A percentile compares a stretch with the other conserved stretches of the same genome.
Evolutionary conservation across 129 eudicot genomes (phyloP).

Genomic region (Tanacetum coccineum): DNA sequence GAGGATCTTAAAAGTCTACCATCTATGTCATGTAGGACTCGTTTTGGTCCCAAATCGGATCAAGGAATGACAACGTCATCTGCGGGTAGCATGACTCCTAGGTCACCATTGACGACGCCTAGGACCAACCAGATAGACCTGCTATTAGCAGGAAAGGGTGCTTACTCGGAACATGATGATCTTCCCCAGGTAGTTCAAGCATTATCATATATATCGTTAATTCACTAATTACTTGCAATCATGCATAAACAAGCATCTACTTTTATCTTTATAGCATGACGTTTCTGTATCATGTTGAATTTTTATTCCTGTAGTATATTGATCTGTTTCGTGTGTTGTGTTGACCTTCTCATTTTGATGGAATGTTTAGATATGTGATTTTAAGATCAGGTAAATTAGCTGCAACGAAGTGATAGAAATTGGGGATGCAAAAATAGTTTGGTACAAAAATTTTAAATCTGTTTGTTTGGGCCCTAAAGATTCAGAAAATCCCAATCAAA

Average conservation of each 20-base stretch:
- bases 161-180: slow-evolving; percentile 84
- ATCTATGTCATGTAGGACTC: slow-evolving; percentile 87
- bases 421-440: slow-evolving; percentile 1
- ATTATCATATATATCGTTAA: background rate
- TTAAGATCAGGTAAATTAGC: background rate
- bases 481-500: background rate
- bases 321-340: slow-evolving; percentile 1
- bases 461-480: background rate
- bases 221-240: background rate
- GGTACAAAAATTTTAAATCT: background rate
- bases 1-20: slow-evolving; percentile 79
- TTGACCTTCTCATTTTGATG: background rate
- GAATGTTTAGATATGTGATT: slow-evolving; percentile 1
- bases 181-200: slow-evolving; percentile 63
- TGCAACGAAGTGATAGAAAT: background rate
- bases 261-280: background rate
- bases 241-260: background rate
- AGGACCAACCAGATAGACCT: slow-evolving; percentile 65
- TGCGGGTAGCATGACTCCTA: slow-evolving; percentile 97
- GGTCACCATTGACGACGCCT: slow-evolving; percentile 87
- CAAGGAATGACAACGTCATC: slow-evolving; percentile 97
- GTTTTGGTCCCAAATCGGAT: slow-evolving; percentile 95
- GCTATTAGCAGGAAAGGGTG: slow-evolving; percentile 77
- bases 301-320: background rate
- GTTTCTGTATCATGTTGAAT: background rate